These are phyloP conservation scores for Pythium oligandrum DNA, from an alignment of 352 stramenopile genomes.

Conservation along the genomic window DNA sequence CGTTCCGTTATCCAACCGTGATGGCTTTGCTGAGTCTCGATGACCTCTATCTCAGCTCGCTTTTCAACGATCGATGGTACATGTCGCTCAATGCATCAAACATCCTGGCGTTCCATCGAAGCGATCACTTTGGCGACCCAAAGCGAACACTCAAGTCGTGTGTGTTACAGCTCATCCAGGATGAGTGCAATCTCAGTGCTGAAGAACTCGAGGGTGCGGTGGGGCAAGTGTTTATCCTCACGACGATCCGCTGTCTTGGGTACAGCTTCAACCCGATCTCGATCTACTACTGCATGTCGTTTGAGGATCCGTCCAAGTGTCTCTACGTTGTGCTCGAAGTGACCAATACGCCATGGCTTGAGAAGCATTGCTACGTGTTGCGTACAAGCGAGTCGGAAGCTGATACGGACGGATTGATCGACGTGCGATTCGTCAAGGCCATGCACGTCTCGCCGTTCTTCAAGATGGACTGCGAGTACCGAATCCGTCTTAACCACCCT, in stretches of 20 bases:
- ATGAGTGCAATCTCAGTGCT: constrained; percentile 11
- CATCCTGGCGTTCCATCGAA: constrained; percentile 16
- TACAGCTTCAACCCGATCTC: constrained; percentile 25
- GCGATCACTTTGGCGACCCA: constrained; percentile 20
- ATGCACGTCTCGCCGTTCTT: constrained; percentile 22
- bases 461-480: constrained; percentile 24
- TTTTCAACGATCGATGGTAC: constrained; percentile 17
- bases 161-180: constrained; percentile 18
- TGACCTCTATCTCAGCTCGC: constrained; percentile 10
- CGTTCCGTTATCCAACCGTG: constrained; percentile 18
- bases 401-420: constrained; percentile 9
- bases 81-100: constrained; percentile 17
- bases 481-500: constrained; percentile 18
- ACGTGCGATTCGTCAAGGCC: constrained; percentile 17
- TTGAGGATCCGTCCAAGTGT: constrained; percentile 14
- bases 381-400: not conserved
- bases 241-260: constrained; percentile 18
- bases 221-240: constrained; percentile 17
- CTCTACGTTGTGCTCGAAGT: constrained; percentile 22
- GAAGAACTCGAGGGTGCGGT: constrained; percentile 9
- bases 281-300: constrained; percentile 26
- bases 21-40: constrained; percentile 20
- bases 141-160: constrained; percentile 17
- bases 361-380: constrained; percentile 21
- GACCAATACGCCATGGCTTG: constrained; percentile 23